phyloP scores from a whole-genome alignment of 2,329 filamentous ascomycete species.

The Colletotrichum truncatum region DNA sequence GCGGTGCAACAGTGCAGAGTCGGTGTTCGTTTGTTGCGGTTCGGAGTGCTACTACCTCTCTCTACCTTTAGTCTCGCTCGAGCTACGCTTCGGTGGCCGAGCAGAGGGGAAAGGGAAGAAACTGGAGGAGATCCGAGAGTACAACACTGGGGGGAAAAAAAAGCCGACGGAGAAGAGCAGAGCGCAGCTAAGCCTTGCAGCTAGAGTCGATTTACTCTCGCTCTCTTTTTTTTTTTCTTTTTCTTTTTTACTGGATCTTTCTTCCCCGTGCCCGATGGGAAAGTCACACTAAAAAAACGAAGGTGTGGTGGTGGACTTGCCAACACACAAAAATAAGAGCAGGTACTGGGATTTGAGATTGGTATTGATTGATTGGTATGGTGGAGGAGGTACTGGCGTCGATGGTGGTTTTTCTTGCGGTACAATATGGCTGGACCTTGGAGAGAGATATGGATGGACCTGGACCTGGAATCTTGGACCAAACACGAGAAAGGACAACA shows the following conservation, averaged over 20 bases:
- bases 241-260: not conserved
- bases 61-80: slow-evolving; percentile 22
- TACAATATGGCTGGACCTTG: slow-evolving; percentile 23
- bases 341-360: not conserved
- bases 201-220: not conserved
- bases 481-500: slow-evolving; percentile 10
- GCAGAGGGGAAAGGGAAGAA: slow-evolving; percentile 12
- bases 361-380: not conserved
- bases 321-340: slow-evolving; percentile 3
- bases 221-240: not conserved
- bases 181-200: slow-evolving; percentile 2
- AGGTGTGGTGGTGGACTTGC: slow-evolving; percentile 20
- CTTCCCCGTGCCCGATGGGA: slow-evolving; percentile 8
- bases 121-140: slow-evolving; percentile 26
- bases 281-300: slow-evolving; percentile 11
- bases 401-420: slow-evolving; percentile 4
- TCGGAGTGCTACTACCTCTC: slow-evolving; percentile 23
- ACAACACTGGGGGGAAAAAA: not conserved
- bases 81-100: slow-evolving; percentile 30
- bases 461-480: slow-evolving; percentile 14
- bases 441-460: not conserved
- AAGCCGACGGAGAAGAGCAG: not conserved
- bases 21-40: too few species aligned
- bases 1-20: too few species aligned
- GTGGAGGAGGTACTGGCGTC: not conserved